These are phyloP conservation scores for Blastobotrys persicus DNA, from an alignment of 1,139 yeast species.

Conservation along the genomic window DNA sequence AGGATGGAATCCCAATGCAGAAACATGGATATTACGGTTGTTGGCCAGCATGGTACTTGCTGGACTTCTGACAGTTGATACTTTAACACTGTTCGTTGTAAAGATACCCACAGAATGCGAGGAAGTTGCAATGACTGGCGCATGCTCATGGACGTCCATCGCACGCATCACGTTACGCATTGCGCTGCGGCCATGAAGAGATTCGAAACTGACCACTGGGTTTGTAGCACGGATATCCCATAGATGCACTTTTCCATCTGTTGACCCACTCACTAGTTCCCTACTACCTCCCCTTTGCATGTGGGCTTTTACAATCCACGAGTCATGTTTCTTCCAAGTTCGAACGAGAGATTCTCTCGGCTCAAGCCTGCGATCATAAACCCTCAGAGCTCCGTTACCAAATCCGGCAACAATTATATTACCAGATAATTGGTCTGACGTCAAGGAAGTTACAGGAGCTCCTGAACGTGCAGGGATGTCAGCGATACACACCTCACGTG, in stretches of 20 bases:
- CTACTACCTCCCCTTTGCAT: slow-evolving; percentile 97
- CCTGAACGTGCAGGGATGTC: slow-evolving; percentile 93
- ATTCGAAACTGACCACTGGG: slow-evolving; percentile 65
- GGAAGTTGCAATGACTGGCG: slow-evolving; percentile 88
- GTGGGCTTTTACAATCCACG: slow-evolving; percentile 76
- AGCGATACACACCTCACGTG: slow-evolving; percentile 78
- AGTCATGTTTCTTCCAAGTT: slow-evolving; percentile 63
- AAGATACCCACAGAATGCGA: slow-evolving; percentile 77
- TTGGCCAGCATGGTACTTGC: slow-evolving; percentile 41
- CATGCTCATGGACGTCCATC: slow-evolving; percentile 89
- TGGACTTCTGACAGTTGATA: slow-evolving; percentile 62
- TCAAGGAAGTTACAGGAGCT: slow-evolving; percentile 81
- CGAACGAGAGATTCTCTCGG: slow-evolving; percentile 84
- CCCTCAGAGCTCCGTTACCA: slow-evolving; percentile 87
- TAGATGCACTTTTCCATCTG: slow-evolving; percentile 77
- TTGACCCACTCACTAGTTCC: slow-evolving; percentile 77
- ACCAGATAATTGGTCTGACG: slow-evolving; percentile 97
- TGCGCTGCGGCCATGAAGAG: slow-evolving; percentile 50
- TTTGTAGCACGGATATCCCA: slow-evolving; percentile 85
- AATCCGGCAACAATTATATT: slow-evolving; percentile 88
- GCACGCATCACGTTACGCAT: slow-evolving; percentile 49
- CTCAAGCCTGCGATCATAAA: slow-evolving; percentile 85
- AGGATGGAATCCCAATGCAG: slow-evolving; percentile 80
- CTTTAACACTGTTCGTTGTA: slow-evolving; percentile 78
- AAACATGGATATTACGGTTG: slow-evolving; percentile 50